These are phyloP conservation scores for Capsicum chinense DNA, from an alignment of 257 asterid species.

Conservation along the genomic window DNA sequence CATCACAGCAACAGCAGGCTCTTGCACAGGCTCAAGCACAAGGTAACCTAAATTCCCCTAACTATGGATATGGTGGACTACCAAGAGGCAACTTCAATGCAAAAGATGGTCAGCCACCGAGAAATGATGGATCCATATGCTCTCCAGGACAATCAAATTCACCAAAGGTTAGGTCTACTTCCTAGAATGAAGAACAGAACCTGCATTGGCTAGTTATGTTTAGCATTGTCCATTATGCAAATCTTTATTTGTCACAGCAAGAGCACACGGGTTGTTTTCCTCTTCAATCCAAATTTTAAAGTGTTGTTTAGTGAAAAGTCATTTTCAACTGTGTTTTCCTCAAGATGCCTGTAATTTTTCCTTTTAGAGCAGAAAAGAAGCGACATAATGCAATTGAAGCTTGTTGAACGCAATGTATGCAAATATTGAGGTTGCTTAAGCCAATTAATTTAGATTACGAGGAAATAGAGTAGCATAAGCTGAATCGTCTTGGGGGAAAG, in stretches of 20 bases:
- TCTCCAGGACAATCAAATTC: slow-evolving; percentile 96
- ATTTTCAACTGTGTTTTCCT: not conserved
- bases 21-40: slow-evolving; percentile 95
- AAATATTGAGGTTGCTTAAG: not conserved
- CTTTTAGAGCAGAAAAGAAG: not conserved
- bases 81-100: slow-evolving; percentile 79
- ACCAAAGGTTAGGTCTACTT: slow-evolving; percentile 62
- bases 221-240: not conserved
- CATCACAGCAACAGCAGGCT: slow-evolving; percentile 95
- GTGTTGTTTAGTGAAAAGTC: not conserved
- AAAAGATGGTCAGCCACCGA: slow-evolving; percentile 89
- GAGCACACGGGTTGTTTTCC: not conserved
- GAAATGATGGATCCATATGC: slow-evolving; percentile 97
- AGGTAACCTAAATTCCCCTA: slow-evolving; percentile 74
- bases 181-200: slow-evolving; percentile 20
- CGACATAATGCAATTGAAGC: not conserved
- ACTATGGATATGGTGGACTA: slow-evolving; percentile 86
- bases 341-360: not conserved
- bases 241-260: not conserved
- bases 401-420: slow-evolving; percentile 23
- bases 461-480: not conserved
- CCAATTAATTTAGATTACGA: not conserved
- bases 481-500: not conserved
- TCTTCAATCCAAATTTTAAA: not conserved
- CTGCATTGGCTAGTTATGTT: slow-evolving; percentile 8